Base-by-base conservation (phyloP, 805 yeast species). In the Candida quercuum region DNA sequence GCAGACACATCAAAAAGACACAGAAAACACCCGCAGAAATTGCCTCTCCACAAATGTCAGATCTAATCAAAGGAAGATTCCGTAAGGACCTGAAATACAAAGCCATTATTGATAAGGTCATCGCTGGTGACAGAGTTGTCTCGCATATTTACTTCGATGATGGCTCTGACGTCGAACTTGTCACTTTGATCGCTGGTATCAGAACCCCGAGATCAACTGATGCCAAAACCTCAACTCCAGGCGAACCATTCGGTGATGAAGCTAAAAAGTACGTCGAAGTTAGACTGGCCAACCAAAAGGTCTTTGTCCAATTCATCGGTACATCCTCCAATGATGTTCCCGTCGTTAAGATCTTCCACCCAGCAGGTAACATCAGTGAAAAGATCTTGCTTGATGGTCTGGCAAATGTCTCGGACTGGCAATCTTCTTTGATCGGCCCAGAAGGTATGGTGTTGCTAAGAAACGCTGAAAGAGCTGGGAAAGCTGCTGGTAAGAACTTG, bases 361-460 rank as follows among this genome's bases (percentile, higher is more conserved):
- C 94, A 23, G 82, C 84, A 5, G 95, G 95, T 14, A 78, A 79
- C 43, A 78, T 86, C 49, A 76, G 82, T 40, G 83, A 78, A 46
- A 74, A 75, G 45, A 63, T 86, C 39, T 67, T 86, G 41, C 76
- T 72, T 39, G 69, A 67, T 38, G 96, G 96, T 10, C 67, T 81
- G 22, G 95, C 82, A 11, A 79, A 77, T 46, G 77, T 86, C 34
- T 74, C 78, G 19, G 95, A 86, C 56, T 81, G 91, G 87, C 95
- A 87, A 56, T 75, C 87, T 1, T 54, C 72, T 12, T 49, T 76
- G 29, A 64, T 86, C 40, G 95, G 95, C 5, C 63, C 87, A 10
- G 61, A 68, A 31, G 64, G 66, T 18, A 84, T 86, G 88, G 48
- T 71, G 2, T 54, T 56, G 25, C 68, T 84, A 38, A 74, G 95